Evolutionary conservation across 306 rosid species (phyloP).

Genomic region (Quercus aquifolioides): DNA sequence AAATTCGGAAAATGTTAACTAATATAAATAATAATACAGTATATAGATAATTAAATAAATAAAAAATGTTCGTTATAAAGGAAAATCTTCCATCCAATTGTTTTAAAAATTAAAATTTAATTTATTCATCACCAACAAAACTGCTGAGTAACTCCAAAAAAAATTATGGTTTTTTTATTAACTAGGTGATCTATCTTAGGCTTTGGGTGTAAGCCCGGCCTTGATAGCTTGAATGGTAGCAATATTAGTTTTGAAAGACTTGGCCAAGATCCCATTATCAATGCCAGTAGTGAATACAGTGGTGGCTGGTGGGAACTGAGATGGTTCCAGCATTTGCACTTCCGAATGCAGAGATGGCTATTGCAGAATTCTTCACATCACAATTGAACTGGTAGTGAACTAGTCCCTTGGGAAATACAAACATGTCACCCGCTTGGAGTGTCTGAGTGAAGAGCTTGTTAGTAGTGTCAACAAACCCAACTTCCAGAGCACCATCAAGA

Average conservation of each 20-base stretch:
- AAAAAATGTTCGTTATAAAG: too few species aligned
- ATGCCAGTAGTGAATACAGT: conserved; percentile 34
- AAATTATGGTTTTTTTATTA: too few species aligned
- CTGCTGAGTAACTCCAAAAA: too few species aligned
- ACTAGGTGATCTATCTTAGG: not conserved
- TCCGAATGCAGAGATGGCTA: conserved; percentile 46
- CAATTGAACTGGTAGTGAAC: conserved; percentile 48
- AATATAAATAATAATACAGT: too few species aligned
- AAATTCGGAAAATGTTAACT: too few species aligned
- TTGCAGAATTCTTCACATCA: not conserved
- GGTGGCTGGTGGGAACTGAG: conserved; percentile 33
- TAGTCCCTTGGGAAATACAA: conserved; percentile 53
- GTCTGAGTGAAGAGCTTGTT: conserved; percentile 45
- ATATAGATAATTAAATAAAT: too few species aligned
- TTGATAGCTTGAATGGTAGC: conserved; percentile 34
- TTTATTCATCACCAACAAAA: too few species aligned
- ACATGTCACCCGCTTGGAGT: conserved; percentile 39
- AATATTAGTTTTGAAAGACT: conserved; percentile 45
- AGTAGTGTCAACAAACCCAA: conserved; percentile 51
- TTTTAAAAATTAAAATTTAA: too few species aligned
- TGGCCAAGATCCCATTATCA: conserved; percentile 39
- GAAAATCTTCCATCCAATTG: too few species aligned
- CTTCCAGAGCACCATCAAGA: conserved; percentile 35
- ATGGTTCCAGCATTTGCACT: conserved; percentile 43
- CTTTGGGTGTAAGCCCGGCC: conserved; percentile 34